Percentiles rank a stretch among this genome's conserved stretches.
These are phyloP conservation scores for Datisca glomerata DNA, from an alignment of 306 rosid species.

Conservation along the genomic window DNA sequence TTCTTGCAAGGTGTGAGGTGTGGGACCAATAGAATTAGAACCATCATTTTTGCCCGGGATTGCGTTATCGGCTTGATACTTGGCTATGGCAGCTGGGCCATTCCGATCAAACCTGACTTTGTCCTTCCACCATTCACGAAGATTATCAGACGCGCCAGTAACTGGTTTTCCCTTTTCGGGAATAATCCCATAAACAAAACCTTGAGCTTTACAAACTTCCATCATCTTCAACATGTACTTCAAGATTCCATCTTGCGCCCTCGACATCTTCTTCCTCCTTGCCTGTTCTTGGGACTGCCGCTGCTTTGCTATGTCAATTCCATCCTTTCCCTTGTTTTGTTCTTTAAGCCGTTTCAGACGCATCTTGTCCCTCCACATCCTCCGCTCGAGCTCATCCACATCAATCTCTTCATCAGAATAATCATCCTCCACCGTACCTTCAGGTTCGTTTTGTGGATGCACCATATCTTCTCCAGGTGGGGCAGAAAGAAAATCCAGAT, in stretches of 20 bases:
- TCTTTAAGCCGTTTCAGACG: slow-evolving; percentile 47
- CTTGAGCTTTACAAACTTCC: slow-evolving; percentile 89
- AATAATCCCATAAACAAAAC: slow-evolving; percentile 79
- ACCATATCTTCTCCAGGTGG: slow-evolving; percentile 32
- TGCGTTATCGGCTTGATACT: slow-evolving; percentile 55
- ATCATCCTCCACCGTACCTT: slow-evolving; percentile 44
- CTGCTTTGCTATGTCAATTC: slow-evolving; percentile 38
- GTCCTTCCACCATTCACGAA: slow-evolving; percentile 94
- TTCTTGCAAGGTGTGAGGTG: slow-evolving; percentile 75
- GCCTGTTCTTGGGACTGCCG: slow-evolving; percentile 78
- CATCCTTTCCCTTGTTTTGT: slow-evolving; percentile 48
- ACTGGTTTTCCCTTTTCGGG: slow-evolving; percentile 89
- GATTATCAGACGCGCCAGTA: slow-evolving; percentile 80
- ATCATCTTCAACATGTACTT: slow-evolving; percentile 89
- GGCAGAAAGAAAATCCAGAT: slow-evolving; percentile 43
- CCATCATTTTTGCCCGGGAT: slow-evolving; percentile 49
- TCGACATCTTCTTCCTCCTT: slow-evolving; percentile 80
- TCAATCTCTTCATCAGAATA: slow-evolving; percentile 53
- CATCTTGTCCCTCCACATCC: slow-evolving; percentile 75
- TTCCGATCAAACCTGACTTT: slow-evolving; percentile 78
- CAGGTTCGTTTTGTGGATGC: slow-evolving; percentile 31
- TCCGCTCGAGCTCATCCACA: slow-evolving; percentile 58
- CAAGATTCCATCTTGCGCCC: slow-evolving; percentile 82
- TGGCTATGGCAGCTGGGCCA: slow-evolving; percentile 83
- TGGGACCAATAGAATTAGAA: slow-evolving; percentile 41